phyloP scores from a whole-genome alignment of 2,329 filamentous ascomycete species.

The Neonectria neomacrospora region DNA sequence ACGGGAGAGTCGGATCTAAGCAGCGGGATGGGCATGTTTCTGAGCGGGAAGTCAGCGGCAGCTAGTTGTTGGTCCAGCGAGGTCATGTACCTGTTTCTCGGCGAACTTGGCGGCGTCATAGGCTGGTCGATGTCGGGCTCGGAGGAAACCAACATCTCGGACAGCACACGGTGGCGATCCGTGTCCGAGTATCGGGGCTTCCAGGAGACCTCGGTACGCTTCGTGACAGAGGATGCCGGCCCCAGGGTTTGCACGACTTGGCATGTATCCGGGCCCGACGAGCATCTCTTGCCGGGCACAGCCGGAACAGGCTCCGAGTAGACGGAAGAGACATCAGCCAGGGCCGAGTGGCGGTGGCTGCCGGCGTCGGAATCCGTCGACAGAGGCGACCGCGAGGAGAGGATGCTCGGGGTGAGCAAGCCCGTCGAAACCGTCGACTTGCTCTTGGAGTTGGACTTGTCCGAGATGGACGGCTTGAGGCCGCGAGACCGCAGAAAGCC shows the following conservation, averaged over 20 bases:
- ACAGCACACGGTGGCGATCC: constrained; percentile 26
- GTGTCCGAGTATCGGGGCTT: constrained; percentile 13
- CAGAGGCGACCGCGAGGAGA: constrained; percentile 43
- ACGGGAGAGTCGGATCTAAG: constrained; percentile 33
- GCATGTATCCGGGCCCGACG: constrained; percentile 14
- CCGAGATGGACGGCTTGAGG: constrained; percentile 37
- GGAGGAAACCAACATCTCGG: constrained; percentile 36
- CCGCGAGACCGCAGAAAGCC: constrained; percentile 57
- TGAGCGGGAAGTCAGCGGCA: constrained; percentile 19
- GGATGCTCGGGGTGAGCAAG: constrained; percentile 40
- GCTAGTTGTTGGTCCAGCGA: neutral
- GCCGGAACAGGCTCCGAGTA: constrained; percentile 26
- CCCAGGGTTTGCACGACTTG: constrained; percentile 24
- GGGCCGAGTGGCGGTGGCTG: constrained; percentile 39
- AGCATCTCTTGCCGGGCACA: neutral
- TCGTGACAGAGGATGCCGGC: constrained; percentile 29
- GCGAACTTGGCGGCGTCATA: constrained; percentile 28
- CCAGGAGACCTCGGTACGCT: constrained; percentile 29
- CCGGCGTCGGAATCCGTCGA: constrained; percentile 40
- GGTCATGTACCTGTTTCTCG: constrained; percentile 22
- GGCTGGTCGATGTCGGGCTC: constrained; percentile 30
- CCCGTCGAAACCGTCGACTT: constrained; percentile 39
- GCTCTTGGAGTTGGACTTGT: constrained; percentile 32
- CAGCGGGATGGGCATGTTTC: constrained; percentile 26
- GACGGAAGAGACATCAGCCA: constrained; percentile 30